Evolutionary conservation across 495 filamentous ascomycete species (phyloP).

Genomic region (Pyrenula aspistea): DNA sequence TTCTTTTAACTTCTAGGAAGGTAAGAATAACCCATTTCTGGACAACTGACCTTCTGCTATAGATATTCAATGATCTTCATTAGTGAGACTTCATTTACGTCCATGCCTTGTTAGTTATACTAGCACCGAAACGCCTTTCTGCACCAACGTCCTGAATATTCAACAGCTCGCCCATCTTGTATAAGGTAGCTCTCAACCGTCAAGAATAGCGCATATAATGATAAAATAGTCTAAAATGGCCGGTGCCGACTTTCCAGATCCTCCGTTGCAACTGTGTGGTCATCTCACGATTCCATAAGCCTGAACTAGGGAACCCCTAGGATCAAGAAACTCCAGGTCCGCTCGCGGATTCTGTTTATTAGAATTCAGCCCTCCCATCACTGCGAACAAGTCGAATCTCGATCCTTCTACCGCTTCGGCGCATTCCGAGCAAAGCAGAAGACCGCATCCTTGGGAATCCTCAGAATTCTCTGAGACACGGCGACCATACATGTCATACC

Average conservation of each 20-base stretch:
- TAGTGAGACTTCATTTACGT: too few relatives aligned
- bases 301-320: neutral
- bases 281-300: neutral
- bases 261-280: neutral
- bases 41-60: too few relatives aligned
- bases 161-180: neutral
- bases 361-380: neutral
- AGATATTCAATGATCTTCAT: too few relatives aligned
- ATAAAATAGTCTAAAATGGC: neutral
- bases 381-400: neutral
- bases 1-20: too few relatives aligned
- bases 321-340: neutral
- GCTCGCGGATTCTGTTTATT: neutral
- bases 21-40: too few relatives aligned
- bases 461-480: neutral
- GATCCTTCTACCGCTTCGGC: slow-evolving; percentile 6
- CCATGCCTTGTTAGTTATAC: too few relatives aligned
- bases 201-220: neutral
- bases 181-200: neutral
- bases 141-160: too few relatives aligned
- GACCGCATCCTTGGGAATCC: slow-evolving; percentile 16
- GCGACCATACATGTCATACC: neutral
- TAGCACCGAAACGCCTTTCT: too few relatives aligned
- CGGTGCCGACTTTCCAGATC: neutral
- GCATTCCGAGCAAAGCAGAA: slow-evolving; percentile 20